These are phyloP conservation scores for Hypoxylon sp. DNA, from an alignment of 2,329 filamentous ascomycete genomes.

Conservation along the genomic window DNA sequence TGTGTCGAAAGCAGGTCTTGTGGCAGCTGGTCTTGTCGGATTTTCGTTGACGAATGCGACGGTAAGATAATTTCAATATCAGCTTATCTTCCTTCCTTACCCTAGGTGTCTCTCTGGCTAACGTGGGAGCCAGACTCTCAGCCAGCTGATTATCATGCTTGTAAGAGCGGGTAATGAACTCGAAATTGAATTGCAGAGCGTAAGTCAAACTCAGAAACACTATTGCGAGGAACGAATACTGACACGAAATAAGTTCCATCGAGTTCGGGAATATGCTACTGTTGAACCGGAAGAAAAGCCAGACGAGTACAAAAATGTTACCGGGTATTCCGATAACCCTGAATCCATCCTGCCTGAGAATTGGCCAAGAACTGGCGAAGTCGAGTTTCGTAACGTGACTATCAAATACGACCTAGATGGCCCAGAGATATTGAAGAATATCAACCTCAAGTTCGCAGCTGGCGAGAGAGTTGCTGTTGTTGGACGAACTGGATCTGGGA, in stretches of 20 bases:
- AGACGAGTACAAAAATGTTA: slow-evolving; percentile 59
- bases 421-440: slow-evolving; percentile 64
- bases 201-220: slow-evolving; percentile 52
- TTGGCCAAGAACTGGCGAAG: slow-evolving; percentile 64
- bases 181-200: slow-evolving; percentile 70
- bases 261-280: slow-evolving; percentile 65
- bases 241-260: slow-evolving; percentile 58
- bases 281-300: slow-evolving; percentile 62
- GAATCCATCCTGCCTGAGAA: slow-evolving; percentile 58
- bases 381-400: slow-evolving; percentile 67
- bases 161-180: slow-evolving; percentile 70
- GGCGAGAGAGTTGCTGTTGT: slow-evolving; percentile 85
- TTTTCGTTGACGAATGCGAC: slow-evolving; percentile 71
- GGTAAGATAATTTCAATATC: slow-evolving; percentile 45
- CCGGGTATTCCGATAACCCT: slow-evolving; percentile 59
- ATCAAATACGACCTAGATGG: slow-evolving; percentile 64
- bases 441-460: slow-evolving; percentile 69
- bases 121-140: slow-evolving; percentile 57
- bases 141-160: slow-evolving; percentile 65
- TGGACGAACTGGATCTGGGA: slow-evolving; percentile 85
- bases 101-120: slow-evolving; percentile 16
- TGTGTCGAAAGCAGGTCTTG: slow-evolving; percentile 61
- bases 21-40: slow-evolving; percentile 68
- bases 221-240: slow-evolving; percentile 5
- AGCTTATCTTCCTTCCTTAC: neutral